Percentiles rank a stretch among this genome's conserved stretches.
Conservation (phyloP, 495 filamentous ascomycete genomes). For the Hyaloscypha variabilis region DNA sequence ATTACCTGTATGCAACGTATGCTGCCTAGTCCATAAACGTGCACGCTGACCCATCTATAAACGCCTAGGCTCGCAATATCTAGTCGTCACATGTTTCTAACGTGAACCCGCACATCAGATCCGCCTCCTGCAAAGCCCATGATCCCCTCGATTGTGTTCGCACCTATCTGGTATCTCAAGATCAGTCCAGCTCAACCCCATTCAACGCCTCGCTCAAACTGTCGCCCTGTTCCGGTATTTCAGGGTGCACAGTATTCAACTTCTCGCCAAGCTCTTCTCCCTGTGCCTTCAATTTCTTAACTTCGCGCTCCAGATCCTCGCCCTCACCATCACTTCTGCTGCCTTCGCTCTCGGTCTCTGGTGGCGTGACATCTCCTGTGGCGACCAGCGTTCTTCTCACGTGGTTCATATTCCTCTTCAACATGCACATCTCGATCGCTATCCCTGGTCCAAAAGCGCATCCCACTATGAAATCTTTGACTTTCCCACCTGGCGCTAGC, state of each 20-base stretch:
- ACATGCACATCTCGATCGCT: constrained; percentile 62
- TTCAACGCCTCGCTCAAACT: constrained; percentile 47
- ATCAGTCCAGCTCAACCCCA: constrained; percentile 45
- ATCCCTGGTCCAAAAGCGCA: constrained; percentile 70
- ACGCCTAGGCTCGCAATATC: too few relatives aligned
- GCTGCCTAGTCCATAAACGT: too few relatives aligned
- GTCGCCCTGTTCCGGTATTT: constrained; percentile 29
- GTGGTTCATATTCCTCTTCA: constrained; percentile 44
- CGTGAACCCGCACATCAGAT: too few relatives aligned
- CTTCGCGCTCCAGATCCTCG: constrained; percentile 23
- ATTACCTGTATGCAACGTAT: too few relatives aligned
- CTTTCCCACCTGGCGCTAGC: constrained; percentile 44
- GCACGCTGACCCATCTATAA: too few relatives aligned
- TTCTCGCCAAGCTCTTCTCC: constrained; percentile 17
- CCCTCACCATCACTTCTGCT: constrained; percentile 32
- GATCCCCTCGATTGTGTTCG: not conserved
- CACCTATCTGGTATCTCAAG: not conserved
- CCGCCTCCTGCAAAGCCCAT: not conserved
- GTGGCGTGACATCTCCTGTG: constrained; percentile 25
- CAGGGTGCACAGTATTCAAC: constrained; percentile 25
- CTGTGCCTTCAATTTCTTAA: constrained; percentile 18
- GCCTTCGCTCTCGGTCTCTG: constrained; percentile 31
- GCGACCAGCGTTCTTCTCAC: constrained; percentile 21
- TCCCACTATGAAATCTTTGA: constrained; percentile 59
- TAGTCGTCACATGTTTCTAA: too few relatives aligned